Evolutionary conservation across 169 alveolate genomes (phyloP), one percentile per base, ranked within the genome.

Genomic region (Plasmodium gaboni): DNA sequence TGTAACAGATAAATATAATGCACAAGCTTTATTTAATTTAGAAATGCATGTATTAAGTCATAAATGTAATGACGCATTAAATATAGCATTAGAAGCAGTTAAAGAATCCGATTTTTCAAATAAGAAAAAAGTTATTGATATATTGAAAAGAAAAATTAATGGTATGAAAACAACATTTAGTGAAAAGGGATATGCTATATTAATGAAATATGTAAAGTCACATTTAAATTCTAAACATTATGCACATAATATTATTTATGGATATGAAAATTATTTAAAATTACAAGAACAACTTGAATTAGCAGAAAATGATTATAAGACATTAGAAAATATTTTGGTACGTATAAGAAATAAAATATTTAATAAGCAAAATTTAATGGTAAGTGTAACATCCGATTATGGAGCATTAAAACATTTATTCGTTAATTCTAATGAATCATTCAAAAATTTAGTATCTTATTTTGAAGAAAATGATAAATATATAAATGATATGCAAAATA

Each of bases 101-200:
- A 63, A 65, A 48, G 88, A 91, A 2, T 69, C 93, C 0, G 92
- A 94, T 88, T 94, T 94, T 61, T 76, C 89, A 2, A 94, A 94
- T 60, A 48, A 57, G 67, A 85, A 89, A 69, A 94, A 94, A 61
- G 94, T 94, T 22, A n/a, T 94, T 42, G 96, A 94, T 85, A 89
- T 92, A 38, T 70, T 92, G 26, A 94, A 74, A 46, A 80, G 96
- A 26, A 80, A 57, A 55, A 83, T 94, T 24, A 91, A 85, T 67
- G 88, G 86, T 57, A 59, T 89, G 88, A 93, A 94, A 76, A 38
- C 92, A 0, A 69, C 59, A 50, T 60, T 94, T 22, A 74, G 72
- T 57, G 51, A 78, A 10, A 76, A 80, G 19, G 95, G 94, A 8
- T 85, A 94, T 86, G 73, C 63, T 22, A 80, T 74, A 59, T 87